These are phyloP conservation scores for Verbascum thapsus DNA, from an alignment of 257 asterid genomes.

Conservation along the genomic window DNA sequence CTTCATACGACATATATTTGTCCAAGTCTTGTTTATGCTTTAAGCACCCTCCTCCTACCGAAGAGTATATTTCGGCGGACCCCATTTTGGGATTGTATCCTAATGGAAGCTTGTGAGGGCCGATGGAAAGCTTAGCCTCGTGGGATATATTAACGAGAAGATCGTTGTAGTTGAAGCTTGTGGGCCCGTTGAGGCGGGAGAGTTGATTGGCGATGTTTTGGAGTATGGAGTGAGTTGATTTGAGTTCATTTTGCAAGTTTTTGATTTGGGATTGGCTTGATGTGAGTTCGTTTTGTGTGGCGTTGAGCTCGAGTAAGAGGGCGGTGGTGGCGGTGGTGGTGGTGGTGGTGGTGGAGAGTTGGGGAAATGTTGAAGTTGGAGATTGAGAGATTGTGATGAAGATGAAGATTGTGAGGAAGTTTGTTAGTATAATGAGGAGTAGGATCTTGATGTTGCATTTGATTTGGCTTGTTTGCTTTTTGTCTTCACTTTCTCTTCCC, in stretches of 20 bases:
- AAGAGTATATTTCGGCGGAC: conserved; percentile 40
- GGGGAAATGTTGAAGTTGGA: conserved; percentile 29
- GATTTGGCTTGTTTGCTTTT: conserved; percentile 40
- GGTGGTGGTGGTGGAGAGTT: conserved; percentile 14
- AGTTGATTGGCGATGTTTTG: conserved; percentile 31
- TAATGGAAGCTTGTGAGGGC: conserved; percentile 56
- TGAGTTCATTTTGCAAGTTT: conserved; percentile 39
- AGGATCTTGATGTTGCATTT: conserved; percentile 44
- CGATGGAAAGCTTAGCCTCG: conserved; percentile 49
- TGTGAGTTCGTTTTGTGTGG: conserved; percentile 39
- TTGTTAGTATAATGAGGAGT: conserved; percentile 39
- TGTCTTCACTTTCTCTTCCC: conserved; percentile 45
- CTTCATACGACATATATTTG: conserved; percentile 42
- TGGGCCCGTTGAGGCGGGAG: conserved; percentile 29
- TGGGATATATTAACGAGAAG: conserved; percentile 24
- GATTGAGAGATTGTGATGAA: conserved; percentile 28
- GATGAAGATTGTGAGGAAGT: conserved; percentile 51
- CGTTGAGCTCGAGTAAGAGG: conserved; percentile 41
- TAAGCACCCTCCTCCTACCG: conserved; percentile 54
- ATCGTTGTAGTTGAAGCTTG: conserved; percentile 21
- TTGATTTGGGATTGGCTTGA: conserved; percentile 28
- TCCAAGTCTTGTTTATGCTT: conserved; percentile 40
- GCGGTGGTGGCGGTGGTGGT: conserved; percentile 19
- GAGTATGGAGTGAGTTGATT: conserved; percentile 34
- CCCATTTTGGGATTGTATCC: conserved; percentile 44